phyloP scores from a whole-genome alignment of 2,329 filamentous ascomycete species.

The Nemania serpens region DNA sequence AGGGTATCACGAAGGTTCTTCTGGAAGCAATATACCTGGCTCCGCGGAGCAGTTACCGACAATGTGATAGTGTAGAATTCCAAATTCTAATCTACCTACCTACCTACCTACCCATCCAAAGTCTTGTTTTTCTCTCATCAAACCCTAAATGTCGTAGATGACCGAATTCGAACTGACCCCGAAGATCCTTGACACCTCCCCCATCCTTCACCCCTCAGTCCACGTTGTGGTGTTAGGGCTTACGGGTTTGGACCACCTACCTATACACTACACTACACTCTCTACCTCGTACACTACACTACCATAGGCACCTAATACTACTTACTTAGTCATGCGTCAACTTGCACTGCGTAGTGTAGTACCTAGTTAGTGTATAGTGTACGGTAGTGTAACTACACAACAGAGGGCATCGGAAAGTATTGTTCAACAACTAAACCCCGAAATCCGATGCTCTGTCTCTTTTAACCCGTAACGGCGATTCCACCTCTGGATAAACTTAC shows the following conservation, averaged over 20 bases:
- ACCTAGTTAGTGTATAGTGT: too few relatives aligned
- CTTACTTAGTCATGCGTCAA: background rate
- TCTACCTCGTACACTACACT: background rate
- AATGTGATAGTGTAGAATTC: slow-evolving; percentile 4
- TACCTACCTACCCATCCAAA: background rate
- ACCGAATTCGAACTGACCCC: background rate
- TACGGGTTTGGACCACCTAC: background rate
- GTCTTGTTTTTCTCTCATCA: too few relatives aligned
- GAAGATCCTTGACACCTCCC: background rate
- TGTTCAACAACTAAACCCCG: too few relatives aligned
- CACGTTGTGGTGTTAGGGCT: background rate
- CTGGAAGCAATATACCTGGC: too few relatives aligned
- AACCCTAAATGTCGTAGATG: too few relatives aligned
- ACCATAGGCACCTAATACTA: background rate
- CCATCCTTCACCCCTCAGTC: background rate
- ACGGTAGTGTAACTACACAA: too few relatives aligned
- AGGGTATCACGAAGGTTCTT: background rate
- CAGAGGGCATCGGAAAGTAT: too few relatives aligned
- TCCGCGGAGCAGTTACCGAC: too few relatives aligned
- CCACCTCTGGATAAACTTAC: too few relatives aligned
- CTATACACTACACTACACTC: background rate
- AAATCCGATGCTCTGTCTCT: too few relatives aligned
- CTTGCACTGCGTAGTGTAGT: too few relatives aligned
- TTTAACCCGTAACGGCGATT: too few relatives aligned
- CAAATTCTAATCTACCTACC: background rate